A percentile compares a stretch with the other conserved stretches of the same genome.
phyloP scores from a whole-genome alignment of 1,284 basidiomycete species.

The Flammula alnicola region DNA sequence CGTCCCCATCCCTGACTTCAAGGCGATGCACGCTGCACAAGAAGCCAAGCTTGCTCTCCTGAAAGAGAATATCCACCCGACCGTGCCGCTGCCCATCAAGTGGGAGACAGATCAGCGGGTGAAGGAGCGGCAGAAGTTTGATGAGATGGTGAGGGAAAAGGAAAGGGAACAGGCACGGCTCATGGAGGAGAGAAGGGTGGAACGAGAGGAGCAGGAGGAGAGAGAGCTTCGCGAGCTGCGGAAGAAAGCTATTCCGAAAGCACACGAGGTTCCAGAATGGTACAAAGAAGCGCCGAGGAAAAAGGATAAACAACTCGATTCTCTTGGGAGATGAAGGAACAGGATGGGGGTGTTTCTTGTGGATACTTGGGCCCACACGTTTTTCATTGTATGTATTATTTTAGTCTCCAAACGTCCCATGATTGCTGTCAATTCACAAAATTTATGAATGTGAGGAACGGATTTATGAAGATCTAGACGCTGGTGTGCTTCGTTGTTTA shows the following conservation, averaged over 20 bases:
- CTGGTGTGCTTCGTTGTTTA: slow-evolving; percentile 2
- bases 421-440: slow-evolving; percentile 10
- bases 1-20: slow-evolving; percentile 55
- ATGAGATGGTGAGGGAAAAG: slow-evolving; percentile 56
- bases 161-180: slow-evolving; percentile 56
- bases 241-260: slow-evolving; percentile 65
- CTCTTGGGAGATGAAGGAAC: slow-evolving; percentile 16
- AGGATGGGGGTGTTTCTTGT: not conserved
- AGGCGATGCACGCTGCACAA: slow-evolving; percentile 54
- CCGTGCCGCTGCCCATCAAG: slow-evolving; percentile 48
- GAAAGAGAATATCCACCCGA: slow-evolving; percentile 51
- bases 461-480: slow-evolving; percentile 6
- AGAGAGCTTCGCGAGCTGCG: slow-evolving; percentile 59
- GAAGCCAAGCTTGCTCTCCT: slow-evolving; percentile 45
- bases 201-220: slow-evolving; percentile 26
- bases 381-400: slow-evolving; percentile 14
- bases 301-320: slow-evolving; percentile 30
- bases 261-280: slow-evolving; percentile 76
- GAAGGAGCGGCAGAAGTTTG: slow-evolving; percentile 65
- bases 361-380: not conserved
- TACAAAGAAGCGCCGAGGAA: slow-evolving; percentile 65
- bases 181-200: slow-evolving; percentile 40
- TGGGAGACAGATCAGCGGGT: slow-evolving; percentile 60
- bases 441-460: too few species aligned
- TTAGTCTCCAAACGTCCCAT: slow-evolving; percentile 4